Evolutionary conservation across 164 flowering plant genomes (phyloP).

Genomic region (Vitis amurensis): DNA sequence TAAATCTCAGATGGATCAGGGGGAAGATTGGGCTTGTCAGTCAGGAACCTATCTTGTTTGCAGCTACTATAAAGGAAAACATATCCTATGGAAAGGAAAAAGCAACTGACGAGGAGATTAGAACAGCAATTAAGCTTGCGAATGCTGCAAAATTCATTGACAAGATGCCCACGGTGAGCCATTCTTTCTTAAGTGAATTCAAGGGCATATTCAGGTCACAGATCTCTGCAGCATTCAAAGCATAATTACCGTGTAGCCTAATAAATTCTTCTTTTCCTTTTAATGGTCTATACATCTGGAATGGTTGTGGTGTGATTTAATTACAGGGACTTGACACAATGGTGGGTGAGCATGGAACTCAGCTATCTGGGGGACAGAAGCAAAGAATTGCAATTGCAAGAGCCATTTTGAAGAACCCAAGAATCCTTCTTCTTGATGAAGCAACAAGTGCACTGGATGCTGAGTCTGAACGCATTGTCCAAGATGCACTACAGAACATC

Average conservation of each 20-base stretch:
- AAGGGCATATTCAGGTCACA: too few relatives aligned
- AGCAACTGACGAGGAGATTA: conserved; percentile 23
- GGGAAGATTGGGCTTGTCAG: conserved; percentile 27
- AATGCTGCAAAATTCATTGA: conserved; percentile 23
- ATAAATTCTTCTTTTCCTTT: too few relatives aligned
- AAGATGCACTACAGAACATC: conserved; percentile 59
- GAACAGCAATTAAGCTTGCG: conserved; percentile 19
- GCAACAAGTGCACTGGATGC: conserved; percentile 85
- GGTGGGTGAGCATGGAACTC: conserved; percentile 81
- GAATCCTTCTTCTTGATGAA: conserved; percentile 79
- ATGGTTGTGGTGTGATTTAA: not conserved
- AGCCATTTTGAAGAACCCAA: conserved; percentile 78
- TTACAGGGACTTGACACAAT: conserved; percentile 70
- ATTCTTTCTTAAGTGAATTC: too few relatives aligned
- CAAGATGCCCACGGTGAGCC: conserved; percentile 14
- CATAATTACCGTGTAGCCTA: too few relatives aligned
- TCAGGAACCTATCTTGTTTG: conserved; percentile 26
- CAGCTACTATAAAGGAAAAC: conserved; percentile 18
- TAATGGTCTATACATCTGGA: too few relatives aligned
- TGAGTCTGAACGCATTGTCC: conserved; percentile 67
- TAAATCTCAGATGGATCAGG: conserved; percentile 19
- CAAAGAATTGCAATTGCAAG: conserved; percentile 83
- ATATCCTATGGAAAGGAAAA: conserved; percentile 25
- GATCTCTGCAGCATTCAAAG: too few relatives aligned
- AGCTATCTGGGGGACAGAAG: conserved; percentile 84